Conservation (phyloP, 257 asterid species). For the Capsicum baccatum region DNA sequence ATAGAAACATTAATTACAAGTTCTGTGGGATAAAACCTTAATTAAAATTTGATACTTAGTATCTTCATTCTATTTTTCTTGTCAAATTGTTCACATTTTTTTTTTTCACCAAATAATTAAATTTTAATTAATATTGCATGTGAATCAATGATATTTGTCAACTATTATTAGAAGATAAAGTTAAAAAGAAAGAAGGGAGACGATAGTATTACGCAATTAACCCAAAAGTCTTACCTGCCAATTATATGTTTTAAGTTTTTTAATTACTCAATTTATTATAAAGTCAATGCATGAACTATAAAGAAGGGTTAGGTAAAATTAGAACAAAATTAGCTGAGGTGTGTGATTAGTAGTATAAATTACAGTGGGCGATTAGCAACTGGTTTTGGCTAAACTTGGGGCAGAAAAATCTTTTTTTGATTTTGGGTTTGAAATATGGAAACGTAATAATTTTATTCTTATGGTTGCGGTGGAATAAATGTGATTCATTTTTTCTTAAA, state of each 20-base stretch:
- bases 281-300: conserved; percentile 13
- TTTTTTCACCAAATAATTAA: too few species aligned
- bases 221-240: conserved; percentile 1
- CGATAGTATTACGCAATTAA: not conserved
- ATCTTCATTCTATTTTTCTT: too few species aligned
- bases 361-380: conserved; percentile 22
- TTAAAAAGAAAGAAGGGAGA: not conserved
- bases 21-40: too few species aligned
- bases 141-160: not conserved
- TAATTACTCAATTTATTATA: not conserved
- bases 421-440: not conserved
- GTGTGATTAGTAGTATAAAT: not conserved
- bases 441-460: not conserved
- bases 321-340: not conserved
- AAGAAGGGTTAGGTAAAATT: conserved; percentile 14
- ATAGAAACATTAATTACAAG: too few species aligned
- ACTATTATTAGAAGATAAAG: not conserved
- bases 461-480: too few species aligned
- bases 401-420: not conserved
- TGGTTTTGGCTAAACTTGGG: conserved; percentile 1
- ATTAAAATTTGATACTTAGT: too few species aligned
- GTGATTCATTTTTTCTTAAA: too few species aligned
- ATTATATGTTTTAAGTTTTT: not conserved
- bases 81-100: too few species aligned
- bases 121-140: too few species aligned